Percentiles rank a stretch among this genome's conserved stretches.
Evolutionary conservation across 495 filamentous ascomycete species (phyloP).

Genomic region (Talaromyces stipitatus): DNA sequence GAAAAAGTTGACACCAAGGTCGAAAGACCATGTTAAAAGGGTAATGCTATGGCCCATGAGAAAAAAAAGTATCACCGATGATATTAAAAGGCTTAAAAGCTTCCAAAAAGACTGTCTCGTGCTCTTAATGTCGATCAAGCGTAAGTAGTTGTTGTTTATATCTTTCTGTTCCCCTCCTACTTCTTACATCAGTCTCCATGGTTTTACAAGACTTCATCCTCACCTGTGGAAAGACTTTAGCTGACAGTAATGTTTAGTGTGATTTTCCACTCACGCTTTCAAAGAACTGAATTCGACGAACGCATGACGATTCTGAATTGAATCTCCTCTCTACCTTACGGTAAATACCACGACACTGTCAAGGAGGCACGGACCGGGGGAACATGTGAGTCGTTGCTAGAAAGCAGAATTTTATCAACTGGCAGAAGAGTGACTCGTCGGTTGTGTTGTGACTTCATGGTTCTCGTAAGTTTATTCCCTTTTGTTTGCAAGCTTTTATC

Average conservation of each 20-base stretch:
- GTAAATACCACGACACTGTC: constrained; percentile 11
- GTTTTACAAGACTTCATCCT: too few relatives aligned
- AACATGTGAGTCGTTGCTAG: constrained; percentile 15
- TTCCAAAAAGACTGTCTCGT: too few relatives aligned
- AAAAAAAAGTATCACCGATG: too few relatives aligned
- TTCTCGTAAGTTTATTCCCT: neutral
- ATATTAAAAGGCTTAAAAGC: too few relatives aligned
- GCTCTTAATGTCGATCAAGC: too few relatives aligned
- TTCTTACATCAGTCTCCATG: too few relatives aligned
- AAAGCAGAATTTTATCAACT: constrained; percentile 10
- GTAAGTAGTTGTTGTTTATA: too few relatives aligned
- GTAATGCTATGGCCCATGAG: too few relatives aligned
- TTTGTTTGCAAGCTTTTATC: neutral
- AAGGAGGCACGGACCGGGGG: constrained; percentile 12
- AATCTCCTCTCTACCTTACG: constrained; percentile 16
- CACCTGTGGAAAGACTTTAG: neutral
- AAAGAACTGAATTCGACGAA: neutral
- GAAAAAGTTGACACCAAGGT: too few relatives aligned
- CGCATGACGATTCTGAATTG: constrained; percentile 11
- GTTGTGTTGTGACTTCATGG: constrained; percentile 19
- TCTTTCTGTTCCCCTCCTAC: too few relatives aligned
- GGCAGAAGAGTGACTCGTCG: constrained; percentile 10
- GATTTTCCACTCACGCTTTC: neutral
- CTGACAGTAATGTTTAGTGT: neutral
- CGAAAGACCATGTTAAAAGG: too few relatives aligned